These are phyloP conservation scores for Pseudocercospora vitis DNA, from an alignment of 2,329 filamentous ascomycete species.

Conservation along the genomic window DNA sequence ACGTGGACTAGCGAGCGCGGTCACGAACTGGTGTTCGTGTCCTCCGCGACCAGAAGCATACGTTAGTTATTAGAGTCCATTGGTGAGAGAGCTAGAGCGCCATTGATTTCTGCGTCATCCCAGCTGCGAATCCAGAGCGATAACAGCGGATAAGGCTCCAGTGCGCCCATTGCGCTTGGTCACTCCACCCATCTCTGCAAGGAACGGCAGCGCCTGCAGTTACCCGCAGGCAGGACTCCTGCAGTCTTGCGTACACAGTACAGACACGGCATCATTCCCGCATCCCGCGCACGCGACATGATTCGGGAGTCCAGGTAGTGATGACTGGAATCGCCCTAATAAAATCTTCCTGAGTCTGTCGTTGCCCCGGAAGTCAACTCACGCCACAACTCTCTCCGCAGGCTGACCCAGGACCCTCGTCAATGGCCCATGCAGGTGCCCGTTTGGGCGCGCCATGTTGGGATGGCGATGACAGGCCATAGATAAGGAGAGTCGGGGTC, in stretches of 20 bases:
- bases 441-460: not conserved
- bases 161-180: conserved; percentile 3
- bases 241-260: not conserved
- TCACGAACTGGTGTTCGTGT: conserved; percentile 17
- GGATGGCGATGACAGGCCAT: not conserved
- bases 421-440: conserved; percentile 3
- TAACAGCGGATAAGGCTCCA: conserved; percentile 1
- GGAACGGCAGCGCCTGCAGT: conserved; percentile 9
- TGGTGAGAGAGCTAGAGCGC: conserved; percentile 6
- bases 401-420: not conserved
- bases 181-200: conserved; percentile 9
- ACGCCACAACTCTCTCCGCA: conserved; percentile 11
- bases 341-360: not conserved
- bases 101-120: conserved; percentile 16
- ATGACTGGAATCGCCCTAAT: too few relatives aligned
- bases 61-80: not conserved
- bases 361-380: not conserved
- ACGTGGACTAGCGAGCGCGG: conserved; percentile 3
- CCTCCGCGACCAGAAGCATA: not conserved
- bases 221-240: not conserved
- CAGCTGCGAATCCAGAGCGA: conserved; percentile 3
- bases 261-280: not conserved
- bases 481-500: not conserved
- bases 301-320: not conserved
- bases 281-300: conserved; percentile 1